Base-by-base conservation (phyloP, 768 basidiomycete species). In the Lentinula lateritia region DNA sequence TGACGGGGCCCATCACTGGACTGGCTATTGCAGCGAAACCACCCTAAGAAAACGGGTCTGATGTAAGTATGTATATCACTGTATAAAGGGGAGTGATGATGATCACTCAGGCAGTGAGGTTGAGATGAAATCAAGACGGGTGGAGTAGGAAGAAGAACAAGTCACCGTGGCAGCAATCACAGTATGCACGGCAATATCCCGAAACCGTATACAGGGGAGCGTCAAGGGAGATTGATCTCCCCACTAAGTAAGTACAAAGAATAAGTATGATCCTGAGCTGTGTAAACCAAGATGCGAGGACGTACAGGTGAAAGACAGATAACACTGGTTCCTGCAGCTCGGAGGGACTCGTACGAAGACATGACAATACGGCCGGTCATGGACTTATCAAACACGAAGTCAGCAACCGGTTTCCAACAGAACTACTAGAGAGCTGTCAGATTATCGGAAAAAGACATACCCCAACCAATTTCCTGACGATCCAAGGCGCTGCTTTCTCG, bases 321-420 rank as follows among this genome's bases (percentile, higher is more conserved):
- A 13, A 86, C 76, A 48, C 72, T 83, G 2, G 80, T 85, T 5
- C 85, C 84, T 23, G 84, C 80, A 2, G 85, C 84, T 43, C 82
- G 76, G 15, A 87, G 70, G 13, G 83, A 81, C 73, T 87, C 84
- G 67, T 84, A 85, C 5, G 83, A 84, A 6, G 86, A 85, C 76
- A 85, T 77, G 20, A 84, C 83, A 54, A 88, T 83, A 60, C 86
- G 72, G 5, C 85, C 85, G 2, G 83, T 83, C 76, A 85, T 80
- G 2, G 83, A 84, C 83, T 86, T 28, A 69, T 9, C 38, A 23
- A 39, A 43, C 18, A 39, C 20, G 16, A 23, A 16, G 28, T 34
- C 23, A 60, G 32, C 9, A 43, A 28, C 28, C 28, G 28, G 28
- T 28, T 28, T 28, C 28, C 28, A 28, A 28, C 28, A 28, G 3